Base-by-base conservation (phyloP, 495 filamentous ascomycete genomes). In the Aspergillus coremiiformis region DNA sequence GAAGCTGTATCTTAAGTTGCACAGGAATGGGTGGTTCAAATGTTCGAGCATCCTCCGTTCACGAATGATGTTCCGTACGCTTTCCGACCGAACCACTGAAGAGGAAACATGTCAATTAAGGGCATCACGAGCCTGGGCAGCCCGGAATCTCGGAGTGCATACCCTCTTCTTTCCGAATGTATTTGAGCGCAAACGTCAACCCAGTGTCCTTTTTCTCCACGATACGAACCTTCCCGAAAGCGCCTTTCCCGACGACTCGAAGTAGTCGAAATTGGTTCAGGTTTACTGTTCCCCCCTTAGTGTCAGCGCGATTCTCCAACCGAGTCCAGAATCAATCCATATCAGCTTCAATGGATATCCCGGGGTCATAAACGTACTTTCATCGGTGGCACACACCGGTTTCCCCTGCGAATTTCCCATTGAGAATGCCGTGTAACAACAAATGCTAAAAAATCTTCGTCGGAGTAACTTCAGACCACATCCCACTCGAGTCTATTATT, bases 81-180 rank as follows among this genome's bases (percentile, higher is more conserved):
- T 97, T 69, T 97, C 93, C 56, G 90, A 95, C 47, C 91, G 89
- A 47, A 98, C 91, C 59, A 98, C 92, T 96, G 63, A 39, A 49
- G 15, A 27, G 15, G 45, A 39, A 42, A 26, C 23, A 12, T n/a
- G 22, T 12, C 30, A 37, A 22, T 27, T 29, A 46, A 43, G 12
- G 11, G 3, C 10, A n/a, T 6, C 4, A 39, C 3, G 8, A 29
- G 32, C 11, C 2, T 22, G 1, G 14, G 8, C 14, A 20, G 1
- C 42, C n/a, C 9, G 8, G 24, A 35, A 21, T 20, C 15, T 44
- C 20, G 21, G 50, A 17, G 32, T 24, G 70, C 84, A 48, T 61
- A 94, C 91, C 87, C 80, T 98, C 93, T 85, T 98, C 93, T 79
- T 97, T 97, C 39, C 93, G 85, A 47, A 98, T 97, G 68, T 98